Base-by-base conservation (phyloP, 2,329 filamentous ascomycete species). In the Fusarium palustre region DNA sequence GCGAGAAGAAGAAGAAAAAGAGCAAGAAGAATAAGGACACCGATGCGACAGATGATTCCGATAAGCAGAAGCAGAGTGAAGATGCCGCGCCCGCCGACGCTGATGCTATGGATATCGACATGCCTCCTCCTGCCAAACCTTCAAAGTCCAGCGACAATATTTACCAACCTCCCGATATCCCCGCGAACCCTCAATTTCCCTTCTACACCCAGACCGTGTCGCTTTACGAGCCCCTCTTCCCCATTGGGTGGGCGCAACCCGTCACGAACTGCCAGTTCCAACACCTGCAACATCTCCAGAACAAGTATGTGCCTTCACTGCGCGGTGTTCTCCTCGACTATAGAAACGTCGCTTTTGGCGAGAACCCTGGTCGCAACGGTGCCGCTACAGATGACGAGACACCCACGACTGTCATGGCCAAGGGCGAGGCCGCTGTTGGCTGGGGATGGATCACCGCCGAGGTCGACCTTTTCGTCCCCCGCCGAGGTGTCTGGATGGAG, bases 381-480 rank as follows among this genome's bases (percentile, higher is more conserved):
- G 81, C 82, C 24, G 84, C 85, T 2, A 77, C 81, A 7, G 82
- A 84, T 18, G 84, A 88, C 60, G 76, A 83, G 36, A 82, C 82
- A 24, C 79, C 81, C 0, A 80, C 85, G 25, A 77, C 82, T 16
- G 77, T 85, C 63, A 76, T 84, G 48, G 87, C 87, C 7, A 81
- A 92, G 41, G 90, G 92, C 80, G 96, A 98, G 80, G 97, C 94
- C 76, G 93, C 92, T 10, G 92, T 93, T 25, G 91, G 90, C 24
- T 97, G 92, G 76, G 88, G 92, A 48, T 98, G 95, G 90, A 87
- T 97, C 24, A 97, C 93, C 0, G 93, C 91, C 2, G 93, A 97
- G 24, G 91, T 97, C 66, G 85, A 97, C 45, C 82, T 98, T 20
- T 97, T 97, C 77, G 87, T 91, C 33, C 95, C 96, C 0, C 84